These are phyloP conservation scores for Tieghemiomyces parasiticus DNA, from an alignment of 192 early-diverging fungal species.

Conservation along the genomic window DNA sequence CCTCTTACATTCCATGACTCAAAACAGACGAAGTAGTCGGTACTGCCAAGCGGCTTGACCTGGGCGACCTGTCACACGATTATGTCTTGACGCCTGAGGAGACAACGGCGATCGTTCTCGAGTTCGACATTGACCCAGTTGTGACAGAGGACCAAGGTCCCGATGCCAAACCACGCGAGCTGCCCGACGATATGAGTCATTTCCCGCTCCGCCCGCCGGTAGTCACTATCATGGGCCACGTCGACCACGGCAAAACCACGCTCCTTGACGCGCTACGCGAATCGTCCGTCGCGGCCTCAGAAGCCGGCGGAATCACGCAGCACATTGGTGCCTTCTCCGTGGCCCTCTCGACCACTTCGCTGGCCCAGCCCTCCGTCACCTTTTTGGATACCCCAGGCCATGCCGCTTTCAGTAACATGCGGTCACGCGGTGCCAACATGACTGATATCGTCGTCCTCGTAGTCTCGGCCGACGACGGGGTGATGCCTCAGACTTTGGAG, in stretches of 20 bases:
- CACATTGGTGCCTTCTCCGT: constrained; percentile 95
- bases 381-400: constrained; percentile 97
- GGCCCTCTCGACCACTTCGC: constrained; percentile 6
- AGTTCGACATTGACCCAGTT: constrained; percentile 77
- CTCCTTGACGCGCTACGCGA: constrained; percentile 82
- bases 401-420: constrained; percentile 89
- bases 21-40: too few relatives aligned
- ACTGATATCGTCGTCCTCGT: constrained; percentile 97
- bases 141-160: constrained; percentile 32
- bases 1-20: too few relatives aligned
- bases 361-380: too few relatives aligned
- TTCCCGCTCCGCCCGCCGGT: constrained; percentile 73
- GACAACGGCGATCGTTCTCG: constrained; percentile 72
- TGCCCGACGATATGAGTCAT: constrained; percentile 55
- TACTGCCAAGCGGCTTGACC: too few relatives aligned
- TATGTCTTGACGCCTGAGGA: constrained; percentile 71
- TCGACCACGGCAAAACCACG: constrained; percentile 95
- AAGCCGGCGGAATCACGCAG: constrained; percentile 95
- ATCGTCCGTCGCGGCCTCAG: constrained; percentile 79
- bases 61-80: constrained; percentile 64
- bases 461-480: constrained; percentile 92
- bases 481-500: constrained; percentile 97
- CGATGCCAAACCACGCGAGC: constrained; percentile 29
- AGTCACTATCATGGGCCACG: constrained; percentile 97
- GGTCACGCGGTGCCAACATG: constrained; percentile 77